Percentiles rank a stretch among this genome's conserved stretches.
Evolutionary conservation across 2,329 filamentous ascomycete genomes (phyloP).

Genomic region (Parasarocladium wereldwijsianum): DNA sequence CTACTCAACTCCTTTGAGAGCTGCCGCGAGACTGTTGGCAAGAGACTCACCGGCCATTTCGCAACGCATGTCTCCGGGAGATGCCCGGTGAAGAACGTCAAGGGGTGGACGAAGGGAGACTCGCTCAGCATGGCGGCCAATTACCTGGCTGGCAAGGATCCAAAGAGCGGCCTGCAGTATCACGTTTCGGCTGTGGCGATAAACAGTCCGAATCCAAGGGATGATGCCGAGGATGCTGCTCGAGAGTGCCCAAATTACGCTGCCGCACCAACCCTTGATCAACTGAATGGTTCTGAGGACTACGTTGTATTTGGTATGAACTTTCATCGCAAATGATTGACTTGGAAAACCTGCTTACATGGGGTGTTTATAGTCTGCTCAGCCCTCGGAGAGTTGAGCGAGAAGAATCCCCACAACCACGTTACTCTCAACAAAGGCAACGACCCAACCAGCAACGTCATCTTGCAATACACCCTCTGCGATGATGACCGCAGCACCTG

Average conservation of each 20-base stretch:
- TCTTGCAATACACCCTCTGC: constrained; percentile 4
- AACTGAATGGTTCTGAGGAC: constrained; percentile 3
- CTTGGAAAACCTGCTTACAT: too few relatives aligned
- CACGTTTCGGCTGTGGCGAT: background rate
- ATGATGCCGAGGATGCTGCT: constrained; percentile 1
- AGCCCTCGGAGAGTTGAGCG: constrained; percentile 4
- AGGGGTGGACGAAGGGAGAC: constrained; percentile 2
- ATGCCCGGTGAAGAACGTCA: constrained; percentile 5
- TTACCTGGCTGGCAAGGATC: constrained; percentile 2
- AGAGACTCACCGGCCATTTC: constrained; percentile 3
- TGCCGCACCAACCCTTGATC: constrained; percentile 1
- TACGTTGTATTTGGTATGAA: constrained; percentile 5
- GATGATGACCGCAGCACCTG: constrained; percentile 1
- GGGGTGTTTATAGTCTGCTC: constrained; percentile 2
- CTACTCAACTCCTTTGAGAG: constrained; percentile 4
- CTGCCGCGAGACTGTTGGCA: constrained; percentile 4
- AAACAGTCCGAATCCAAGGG: background rate
- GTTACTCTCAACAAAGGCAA: constrained; percentile 4
- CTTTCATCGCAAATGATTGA: too few relatives aligned
- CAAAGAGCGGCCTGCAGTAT: constrained; percentile 1
- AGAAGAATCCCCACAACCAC: constrained; percentile 4
- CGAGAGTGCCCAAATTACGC: constrained; percentile 1
- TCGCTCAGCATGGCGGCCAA: constrained; percentile 3
- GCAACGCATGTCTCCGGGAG: constrained; percentile 1
- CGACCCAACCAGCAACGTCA: constrained; percentile 4